Percentiles rank a stretch among this genome's conserved stretches.
Evolutionary conservation across 2,329 filamentous ascomycete genomes (phyloP).

Genomic region (Hypoxylon sp.): DNA sequence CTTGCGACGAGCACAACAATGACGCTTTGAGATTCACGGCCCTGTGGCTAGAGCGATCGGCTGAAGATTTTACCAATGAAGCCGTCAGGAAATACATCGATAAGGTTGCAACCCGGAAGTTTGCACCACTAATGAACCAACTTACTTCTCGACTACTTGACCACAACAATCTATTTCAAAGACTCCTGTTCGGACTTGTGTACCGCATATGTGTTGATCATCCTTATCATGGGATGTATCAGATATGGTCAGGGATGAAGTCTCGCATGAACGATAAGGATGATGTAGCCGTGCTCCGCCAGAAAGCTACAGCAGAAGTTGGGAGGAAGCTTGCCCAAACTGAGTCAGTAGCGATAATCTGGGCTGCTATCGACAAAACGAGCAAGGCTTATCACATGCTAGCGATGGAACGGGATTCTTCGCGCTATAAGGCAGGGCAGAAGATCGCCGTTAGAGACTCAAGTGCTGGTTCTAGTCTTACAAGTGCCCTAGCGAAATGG

Average conservation of each 20-base stretch:
- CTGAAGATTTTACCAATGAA: conserved; percentile 81
- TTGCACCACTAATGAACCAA: conserved; percentile 94
- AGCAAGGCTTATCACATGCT: conserved; percentile 77
- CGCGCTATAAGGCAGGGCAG: conserved; percentile 76
- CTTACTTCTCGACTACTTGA: conserved; percentile 91
- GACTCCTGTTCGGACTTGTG: conserved; percentile 79
- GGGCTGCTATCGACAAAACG: conserved; percentile 80
- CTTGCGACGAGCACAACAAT: conserved; percentile 90
- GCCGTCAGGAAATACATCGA: conserved; percentile 79
- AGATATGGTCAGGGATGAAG: conserved; percentile 88
- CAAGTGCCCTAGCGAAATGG: conserved; percentile 73
- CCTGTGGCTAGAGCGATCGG: conserved; percentile 90
- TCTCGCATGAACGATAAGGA: conserved; percentile 79
- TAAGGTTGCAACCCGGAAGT: conserved; percentile 89
- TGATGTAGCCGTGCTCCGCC: conserved; percentile 79
- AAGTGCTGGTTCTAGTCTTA: conserved; percentile 72
- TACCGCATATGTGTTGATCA: conserved; percentile 91
- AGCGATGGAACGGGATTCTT: conserved; percentile 74
- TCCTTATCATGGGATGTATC: conserved; percentile 97
- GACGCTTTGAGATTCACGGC: conserved; percentile 93
- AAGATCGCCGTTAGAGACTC: conserved; percentile 75
- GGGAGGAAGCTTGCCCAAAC: conserved; percentile 72
- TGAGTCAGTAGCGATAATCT: conserved; percentile 68
- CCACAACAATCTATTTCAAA: conserved; percentile 79
- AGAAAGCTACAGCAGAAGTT: conserved; percentile 79